phyloP scores from a whole-genome alignment of 306 rosid genomes.

The Benincasa hispida region DNA sequence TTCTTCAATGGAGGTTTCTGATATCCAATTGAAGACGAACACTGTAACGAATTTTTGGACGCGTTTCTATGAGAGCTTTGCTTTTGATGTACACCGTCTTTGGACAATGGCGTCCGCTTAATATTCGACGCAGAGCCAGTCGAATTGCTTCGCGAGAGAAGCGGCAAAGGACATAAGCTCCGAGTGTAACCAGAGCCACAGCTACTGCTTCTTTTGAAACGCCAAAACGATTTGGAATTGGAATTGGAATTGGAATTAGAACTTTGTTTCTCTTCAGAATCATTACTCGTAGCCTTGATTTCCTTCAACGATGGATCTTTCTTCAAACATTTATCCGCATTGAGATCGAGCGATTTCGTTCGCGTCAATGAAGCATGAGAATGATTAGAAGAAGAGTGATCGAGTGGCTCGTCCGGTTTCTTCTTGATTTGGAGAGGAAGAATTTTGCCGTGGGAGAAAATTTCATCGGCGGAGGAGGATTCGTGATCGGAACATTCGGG shows the following conservation, averaged over 20 bases:
- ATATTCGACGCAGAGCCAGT: slow-evolving; percentile 54
- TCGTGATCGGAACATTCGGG: slow-evolving; percentile 38
- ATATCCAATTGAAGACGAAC: slow-evolving; percentile 19
- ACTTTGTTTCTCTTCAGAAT: slow-evolving; percentile 35
- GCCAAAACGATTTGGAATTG: slow-evolving; percentile 55
- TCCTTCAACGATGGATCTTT: slow-evolving; percentile 20
- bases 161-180: slow-evolving; percentile 72
- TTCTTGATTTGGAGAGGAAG: slow-evolving; percentile 61
- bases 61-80: slow-evolving; percentile 29
- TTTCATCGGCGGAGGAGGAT: slow-evolving; percentile 83
- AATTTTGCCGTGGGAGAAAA: slow-evolving; percentile 65
- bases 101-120: slow-evolving; percentile 32
- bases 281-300: slow-evolving; percentile 16
- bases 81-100: slow-evolving; percentile 29
- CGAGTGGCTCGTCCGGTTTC: slow-evolving; percentile 13
- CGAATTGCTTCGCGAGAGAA: slow-evolving; percentile 72
- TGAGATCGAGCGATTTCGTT: slow-evolving; percentile 1
- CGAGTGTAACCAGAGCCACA: slow-evolving; percentile 77
- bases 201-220: slow-evolving; percentile 80
- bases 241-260: slow-evolving; percentile 21
- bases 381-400: slow-evolving; percentile 5
- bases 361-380: slow-evolving; percentile 17
- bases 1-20: slow-evolving; percentile 70
- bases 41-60: slow-evolving; percentile 19
- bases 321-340: slow-evolving; percentile 13